These are phyloP conservation scores for Jacaranda mimosifolia DNA, from an alignment of 257 asterid species.

Conservation along the genomic window DNA sequence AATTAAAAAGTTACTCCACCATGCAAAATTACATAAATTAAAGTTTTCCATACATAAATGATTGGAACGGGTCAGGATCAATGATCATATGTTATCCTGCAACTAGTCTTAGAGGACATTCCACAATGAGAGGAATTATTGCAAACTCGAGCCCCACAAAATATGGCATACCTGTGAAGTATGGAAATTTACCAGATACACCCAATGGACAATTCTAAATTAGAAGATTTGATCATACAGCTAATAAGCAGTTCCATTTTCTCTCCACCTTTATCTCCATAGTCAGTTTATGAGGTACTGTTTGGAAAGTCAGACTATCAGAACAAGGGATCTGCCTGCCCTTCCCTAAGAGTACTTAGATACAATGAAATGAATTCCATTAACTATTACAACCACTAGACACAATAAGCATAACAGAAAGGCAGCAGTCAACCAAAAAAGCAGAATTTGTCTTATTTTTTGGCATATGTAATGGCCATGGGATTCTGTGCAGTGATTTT, in stretches of 20 bases:
- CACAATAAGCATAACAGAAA: background rate
- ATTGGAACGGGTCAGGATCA: too few relatives aligned
- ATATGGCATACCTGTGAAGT: background rate
- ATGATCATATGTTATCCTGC: too few relatives aligned
- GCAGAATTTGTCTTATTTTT: slow-evolving; percentile 52
- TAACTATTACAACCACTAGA: slow-evolving; percentile 21
- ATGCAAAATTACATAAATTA: too few relatives aligned
- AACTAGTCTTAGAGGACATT: too few relatives aligned
- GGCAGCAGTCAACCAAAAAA: background rate
- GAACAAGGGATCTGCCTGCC: background rate
- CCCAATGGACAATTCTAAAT: background rate
- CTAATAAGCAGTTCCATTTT: slow-evolving; percentile 12
- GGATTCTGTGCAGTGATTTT: slow-evolving; percentile 89
- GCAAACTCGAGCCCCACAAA: background rate
- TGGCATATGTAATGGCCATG: slow-evolving; percentile 90
- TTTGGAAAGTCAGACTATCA: background rate
- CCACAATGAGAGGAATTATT: too few relatives aligned
- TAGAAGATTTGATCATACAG: slow-evolving; percentile 1
- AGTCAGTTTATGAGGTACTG: background rate
- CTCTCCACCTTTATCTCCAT: slow-evolving; percentile 1
- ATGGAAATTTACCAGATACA: background rate
- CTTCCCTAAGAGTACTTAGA: background rate
- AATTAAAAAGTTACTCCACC: too few relatives aligned
- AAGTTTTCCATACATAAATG: too few relatives aligned
- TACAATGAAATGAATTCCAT: slow-evolving; percentile 4